Evolutionary conservation across 495 filamentous ascomycete species (phyloP), one percentile per base, ranked within the genome.

Genomic region (Penicillium argentinense): DNA sequence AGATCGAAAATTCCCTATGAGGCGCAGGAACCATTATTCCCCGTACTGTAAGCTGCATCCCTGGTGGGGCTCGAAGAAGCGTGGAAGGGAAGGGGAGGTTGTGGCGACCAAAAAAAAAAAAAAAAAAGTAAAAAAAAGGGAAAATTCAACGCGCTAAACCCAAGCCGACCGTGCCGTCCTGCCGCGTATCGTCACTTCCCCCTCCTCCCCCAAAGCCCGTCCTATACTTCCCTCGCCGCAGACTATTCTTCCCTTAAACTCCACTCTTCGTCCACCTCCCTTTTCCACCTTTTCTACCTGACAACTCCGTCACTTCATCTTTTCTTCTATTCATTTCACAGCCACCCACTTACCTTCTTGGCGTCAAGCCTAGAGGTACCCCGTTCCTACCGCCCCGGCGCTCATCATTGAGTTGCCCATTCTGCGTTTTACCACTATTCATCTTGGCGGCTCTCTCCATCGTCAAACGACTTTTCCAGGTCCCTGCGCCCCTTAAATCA

Each of bases 371-470:
- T 47, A 33, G 39, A 47, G 51, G 47, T 45, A 53, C n/a, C n/a
- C n/a, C n/a, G n/a, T 49, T 53, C 53, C 53, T 59, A 49, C 56
- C 47, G 18, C 18, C 11, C 53, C 57, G 63, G 58, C 50, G 60
- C 58, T 68, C 58, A 36, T 21, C 47, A 45, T 54, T 60, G 66
- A 63, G 56, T 52, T 59, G 62, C 63, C 62, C 63, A 61, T 54
- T 47, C 56, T 56, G 55, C 57, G 59, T 60, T 50, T 29, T 5
- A 60, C 59, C 58, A 58, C 54, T 55, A 59, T 64, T 47, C 37
- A 47, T 56, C 56, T 59, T 56, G 59, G 47, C 57, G 53, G 47
- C 36, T 51, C 53, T 45, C 47, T 52, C 28, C 51, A 47, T 43
- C 16, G 41, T 45, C 48, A n/a, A n/a, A 39, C 13, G 44, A 42